Evolutionary conservation across 257 asterid species (phyloP).

Genomic region (Catharanthus roseus): DNA sequence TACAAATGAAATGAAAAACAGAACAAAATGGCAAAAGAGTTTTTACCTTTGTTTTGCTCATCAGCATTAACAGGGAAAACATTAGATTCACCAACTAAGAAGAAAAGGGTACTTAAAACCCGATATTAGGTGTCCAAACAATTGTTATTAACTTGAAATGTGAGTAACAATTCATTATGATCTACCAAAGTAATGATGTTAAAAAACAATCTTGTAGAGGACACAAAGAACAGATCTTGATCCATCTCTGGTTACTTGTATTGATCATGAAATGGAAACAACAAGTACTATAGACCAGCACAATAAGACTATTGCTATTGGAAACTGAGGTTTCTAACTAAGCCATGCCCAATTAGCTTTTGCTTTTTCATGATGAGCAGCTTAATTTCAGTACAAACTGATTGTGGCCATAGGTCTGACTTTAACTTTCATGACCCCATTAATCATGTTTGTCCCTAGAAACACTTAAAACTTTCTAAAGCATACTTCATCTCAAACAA

Average conservation of each 20-base stretch:
- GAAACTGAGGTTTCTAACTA: neutral
- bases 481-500: no score
- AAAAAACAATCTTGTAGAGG: neutral
- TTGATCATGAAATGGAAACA: conserved; percentile 3
- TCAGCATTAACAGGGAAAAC: neutral
- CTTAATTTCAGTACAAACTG: neutral
- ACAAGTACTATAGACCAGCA: neutral
- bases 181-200: conserved; percentile 2
- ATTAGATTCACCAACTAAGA: neutral
- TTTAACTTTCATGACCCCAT: no score
- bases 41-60: neutral
- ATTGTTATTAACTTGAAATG: conserved; percentile 3
- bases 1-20: no score
- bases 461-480: no score
- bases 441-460: no score
- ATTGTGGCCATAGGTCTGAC: neutral
- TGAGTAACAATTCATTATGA: neutral
- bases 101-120: neutral
- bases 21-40: no score
- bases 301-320: neutral
- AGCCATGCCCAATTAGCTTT: neutral
- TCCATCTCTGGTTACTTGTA: neutral
- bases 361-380: conserved; percentile 5
- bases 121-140: neutral
- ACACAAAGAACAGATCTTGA: conserved; percentile 1